phyloP scores from a whole-genome alignment of 202 grass and related monocot genomes.

The Panicum virgatum region DNA sequence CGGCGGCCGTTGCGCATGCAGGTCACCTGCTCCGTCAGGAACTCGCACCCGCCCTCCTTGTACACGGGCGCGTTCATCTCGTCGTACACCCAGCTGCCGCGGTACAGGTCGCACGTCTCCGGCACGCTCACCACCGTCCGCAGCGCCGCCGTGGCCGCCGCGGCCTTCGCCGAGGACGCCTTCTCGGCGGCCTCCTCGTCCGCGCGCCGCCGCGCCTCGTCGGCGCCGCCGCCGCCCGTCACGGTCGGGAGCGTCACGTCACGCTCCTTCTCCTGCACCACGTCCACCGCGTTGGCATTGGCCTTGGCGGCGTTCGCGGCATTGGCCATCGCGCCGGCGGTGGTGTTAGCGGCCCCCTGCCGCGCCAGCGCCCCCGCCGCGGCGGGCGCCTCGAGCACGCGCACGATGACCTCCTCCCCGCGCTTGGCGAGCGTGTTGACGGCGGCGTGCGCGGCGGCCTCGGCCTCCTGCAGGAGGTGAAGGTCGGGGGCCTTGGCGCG shows the following conservation, averaged over 20 bases:
- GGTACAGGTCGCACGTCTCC: conserved; percentile 83
- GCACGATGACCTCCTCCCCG: conserved; percentile 60
- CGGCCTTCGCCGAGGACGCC: conserved; percentile 43
- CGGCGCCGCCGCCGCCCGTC: conserved; percentile 40
- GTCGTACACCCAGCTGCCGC: conserved; percentile 84
- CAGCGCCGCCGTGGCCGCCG: conserved; percentile 42
- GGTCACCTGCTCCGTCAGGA: conserved; percentile 98
- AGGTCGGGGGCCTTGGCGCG: conserved; percentile 57
- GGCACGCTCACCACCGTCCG: conserved; percentile 56
- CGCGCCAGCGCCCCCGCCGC: neutral
- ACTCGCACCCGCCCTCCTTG: conserved; percentile 80
- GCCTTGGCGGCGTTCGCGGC: neutral
- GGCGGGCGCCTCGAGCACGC: conserved; percentile 38
- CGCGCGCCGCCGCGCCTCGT: conserved; percentile 41
- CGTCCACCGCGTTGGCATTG: conserved; percentile 17
- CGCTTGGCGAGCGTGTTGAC: conserved; percentile 45
- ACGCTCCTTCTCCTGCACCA: conserved; percentile 65
- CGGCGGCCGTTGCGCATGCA: conserved; percentile 97
- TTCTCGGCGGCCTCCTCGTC: conserved; percentile 64
- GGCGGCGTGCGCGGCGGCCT: conserved; percentile 56
- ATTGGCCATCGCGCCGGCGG: neutral
- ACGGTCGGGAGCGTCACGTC: conserved; percentile 74
- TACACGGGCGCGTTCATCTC: conserved; percentile 75
- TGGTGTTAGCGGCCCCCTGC: too few species aligned
- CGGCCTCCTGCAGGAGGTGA: conserved; percentile 62